phyloP scores from a whole-genome alignment of 495 filamentous ascomycete genomes.

The Penicillium diatomitis region DNA sequence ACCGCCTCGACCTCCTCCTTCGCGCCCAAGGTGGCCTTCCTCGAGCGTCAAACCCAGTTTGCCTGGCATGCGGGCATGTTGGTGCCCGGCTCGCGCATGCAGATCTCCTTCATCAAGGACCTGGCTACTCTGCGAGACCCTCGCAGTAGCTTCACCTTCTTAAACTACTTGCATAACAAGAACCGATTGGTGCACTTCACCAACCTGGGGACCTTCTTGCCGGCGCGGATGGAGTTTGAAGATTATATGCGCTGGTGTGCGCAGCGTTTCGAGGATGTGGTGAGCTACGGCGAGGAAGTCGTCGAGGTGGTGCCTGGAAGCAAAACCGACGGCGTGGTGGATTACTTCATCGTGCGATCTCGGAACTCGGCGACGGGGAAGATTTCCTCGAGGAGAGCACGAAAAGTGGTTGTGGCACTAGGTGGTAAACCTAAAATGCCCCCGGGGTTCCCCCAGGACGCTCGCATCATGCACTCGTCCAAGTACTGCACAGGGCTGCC shows the following conservation, averaged over 20 bases:
- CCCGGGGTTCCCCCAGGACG: slow-evolving; percentile 51
- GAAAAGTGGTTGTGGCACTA: slow-evolving; percentile 78
- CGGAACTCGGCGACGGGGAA: slow-evolving; percentile 43
- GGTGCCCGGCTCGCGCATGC: slow-evolving; percentile 87
- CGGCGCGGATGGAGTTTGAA: slow-evolving; percentile 80
- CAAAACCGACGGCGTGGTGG: slow-evolving; percentile 30
- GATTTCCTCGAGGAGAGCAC: slow-evolving; percentile 47
- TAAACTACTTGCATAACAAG: slow-evolving; percentile 82
- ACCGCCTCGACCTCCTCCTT: slow-evolving; percentile 15
- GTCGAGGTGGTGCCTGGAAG: slow-evolving; percentile 40
- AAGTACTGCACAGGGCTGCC: slow-evolving; percentile 62
- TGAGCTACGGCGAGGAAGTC: slow-evolving; percentile 71
- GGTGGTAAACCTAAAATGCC: slow-evolving; percentile 79
- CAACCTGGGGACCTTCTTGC: slow-evolving; percentile 82
- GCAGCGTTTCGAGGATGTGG: slow-evolving; percentile 64
- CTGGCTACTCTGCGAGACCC: slow-evolving; percentile 83
- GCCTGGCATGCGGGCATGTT: slow-evolving; percentile 95
- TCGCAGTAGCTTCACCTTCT: slow-evolving; percentile 84
- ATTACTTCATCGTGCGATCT: slow-evolving; percentile 48
- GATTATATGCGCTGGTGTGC: slow-evolving; percentile 95
- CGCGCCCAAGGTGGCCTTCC: slow-evolving; percentile 64
- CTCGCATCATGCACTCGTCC: slow-evolving; percentile 80
- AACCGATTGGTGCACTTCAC: slow-evolving; percentile 76
- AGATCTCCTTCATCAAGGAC: slow-evolving; percentile 97
- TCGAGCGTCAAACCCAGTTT: slow-evolving; percentile 78